Evolutionary conservation across 257 asterid genomes (phyloP).

Genomic region (Phtheirospermum japonicum): DNA sequence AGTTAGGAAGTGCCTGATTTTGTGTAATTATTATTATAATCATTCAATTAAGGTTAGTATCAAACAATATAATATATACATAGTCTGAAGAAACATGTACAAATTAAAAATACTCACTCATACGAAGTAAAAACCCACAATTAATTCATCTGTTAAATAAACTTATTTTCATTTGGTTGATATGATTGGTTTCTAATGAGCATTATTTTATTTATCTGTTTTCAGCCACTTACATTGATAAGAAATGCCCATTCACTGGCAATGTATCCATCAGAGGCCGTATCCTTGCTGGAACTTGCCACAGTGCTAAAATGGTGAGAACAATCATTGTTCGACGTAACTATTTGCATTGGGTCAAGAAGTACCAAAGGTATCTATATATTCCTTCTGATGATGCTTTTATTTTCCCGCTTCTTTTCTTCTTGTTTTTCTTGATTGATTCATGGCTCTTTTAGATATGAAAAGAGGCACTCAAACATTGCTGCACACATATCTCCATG

Average conservation of each 20-base stretch:
- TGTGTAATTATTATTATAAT: no score
- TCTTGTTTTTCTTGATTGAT: not conserved
- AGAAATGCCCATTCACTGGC: constrained; percentile 68
- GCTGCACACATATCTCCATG: constrained; percentile 68
- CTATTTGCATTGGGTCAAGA: constrained; percentile 64
- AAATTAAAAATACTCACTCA: no score
- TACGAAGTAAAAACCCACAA: no score
- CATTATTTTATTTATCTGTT: not conserved
- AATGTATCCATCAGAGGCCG: constrained; percentile 65
- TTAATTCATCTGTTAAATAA: no score
- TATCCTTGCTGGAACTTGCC: constrained; percentile 63
- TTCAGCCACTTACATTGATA: constrained; percentile 37
- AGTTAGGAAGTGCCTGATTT: no score
- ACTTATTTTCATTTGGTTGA: not conserved
- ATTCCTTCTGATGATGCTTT: not conserved
- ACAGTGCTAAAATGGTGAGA: constrained; percentile 67
- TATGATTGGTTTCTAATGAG: not conserved
- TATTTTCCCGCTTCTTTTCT: not conserved
- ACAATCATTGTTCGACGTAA: constrained; percentile 56
- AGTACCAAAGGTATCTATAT: constrained; percentile 45
- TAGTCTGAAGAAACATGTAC: no score
- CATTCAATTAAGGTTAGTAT: no score
- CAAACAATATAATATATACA: no score
- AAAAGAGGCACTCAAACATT: constrained; percentile 62
- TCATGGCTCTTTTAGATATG: constrained; percentile 35